Conservation (phyloP, 495 filamentous ascomycete species). For the Cryomyces antarcticus region DNA sequence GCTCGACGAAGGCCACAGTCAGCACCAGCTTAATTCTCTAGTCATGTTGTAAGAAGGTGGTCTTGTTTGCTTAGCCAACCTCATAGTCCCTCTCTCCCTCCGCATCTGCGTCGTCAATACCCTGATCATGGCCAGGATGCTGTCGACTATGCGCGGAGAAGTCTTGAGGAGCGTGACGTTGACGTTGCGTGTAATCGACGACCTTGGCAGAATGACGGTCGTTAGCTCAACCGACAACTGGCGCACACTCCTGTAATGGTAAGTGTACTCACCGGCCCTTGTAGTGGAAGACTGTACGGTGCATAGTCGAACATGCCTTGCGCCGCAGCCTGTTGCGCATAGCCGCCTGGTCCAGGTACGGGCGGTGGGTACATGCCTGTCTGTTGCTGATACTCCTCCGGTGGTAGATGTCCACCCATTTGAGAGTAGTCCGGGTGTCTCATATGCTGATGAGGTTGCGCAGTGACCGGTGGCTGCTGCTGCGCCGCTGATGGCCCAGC, state of each 20-base stretch:
- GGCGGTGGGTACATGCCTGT: constrained; percentile 59
- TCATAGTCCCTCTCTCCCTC: constrained; percentile 31
- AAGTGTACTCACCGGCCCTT: constrained; percentile 57
- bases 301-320: constrained; percentile 64
- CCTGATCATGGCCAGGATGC: constrained; percentile 21
- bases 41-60: no score
- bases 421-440: no score
- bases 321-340: constrained; percentile 51
- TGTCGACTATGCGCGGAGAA: constrained; percentile 17
- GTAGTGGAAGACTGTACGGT: no score
- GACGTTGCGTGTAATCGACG: constrained; percentile 5
- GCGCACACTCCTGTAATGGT: constrained; percentile 53
- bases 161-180: constrained; percentile 30
- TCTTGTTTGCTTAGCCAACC: constrained; percentile 1
- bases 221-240: constrained; percentile 1
- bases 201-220: constrained; percentile 5
- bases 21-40: no score
- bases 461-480: constrained; percentile 3
- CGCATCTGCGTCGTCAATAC: constrained; percentile 33
- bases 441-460: constrained; percentile 27
- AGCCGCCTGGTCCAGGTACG: constrained; percentile 43
- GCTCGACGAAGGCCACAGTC: no score
- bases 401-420: constrained; percentile 1
- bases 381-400: constrained; percentile 56
- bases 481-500: constrained; percentile 38